Evolutionary conservation across 768 basidiomycete genomes (phyloP).

Genomic region (Tulasnella sp.): DNA sequence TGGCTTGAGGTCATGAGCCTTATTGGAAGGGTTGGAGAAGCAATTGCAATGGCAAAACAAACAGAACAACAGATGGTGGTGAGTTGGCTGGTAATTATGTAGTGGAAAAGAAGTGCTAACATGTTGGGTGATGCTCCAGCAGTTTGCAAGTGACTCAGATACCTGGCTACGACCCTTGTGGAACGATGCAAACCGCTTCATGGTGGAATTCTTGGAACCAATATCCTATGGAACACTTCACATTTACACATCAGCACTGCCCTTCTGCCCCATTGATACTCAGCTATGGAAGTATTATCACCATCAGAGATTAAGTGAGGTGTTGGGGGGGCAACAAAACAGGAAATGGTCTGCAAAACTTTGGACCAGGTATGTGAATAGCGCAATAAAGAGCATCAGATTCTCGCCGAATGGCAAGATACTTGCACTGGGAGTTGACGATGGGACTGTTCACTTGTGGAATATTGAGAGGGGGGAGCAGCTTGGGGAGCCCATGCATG

Average conservation of each 20-base stretch:
- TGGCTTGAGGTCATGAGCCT: not conserved
- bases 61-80: not conserved
- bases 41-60: not conserved
- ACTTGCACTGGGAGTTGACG: not conserved
- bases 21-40: not conserved
- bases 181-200: not conserved
- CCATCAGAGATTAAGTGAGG: not conserved
- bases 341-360: not conserved
- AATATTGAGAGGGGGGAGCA: not conserved
- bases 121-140: not conserved
- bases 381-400: not conserved
- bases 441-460: not conserved
- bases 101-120: not conserved
- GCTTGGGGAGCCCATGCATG: not conserved
- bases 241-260: not conserved
- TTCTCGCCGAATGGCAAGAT: not conserved
- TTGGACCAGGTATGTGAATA: not conserved
- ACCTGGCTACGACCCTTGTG: not conserved
- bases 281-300: not conserved
- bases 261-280: not conserved
- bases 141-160: not conserved
- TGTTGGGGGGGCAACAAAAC: not conserved
- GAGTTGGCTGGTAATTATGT: not conserved
- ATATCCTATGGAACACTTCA: not conserved
- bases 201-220: not conserved